Base-by-base conservation (phyloP, 352 stramenopile genomes). In the Globisporangium echinulatum region DNA sequence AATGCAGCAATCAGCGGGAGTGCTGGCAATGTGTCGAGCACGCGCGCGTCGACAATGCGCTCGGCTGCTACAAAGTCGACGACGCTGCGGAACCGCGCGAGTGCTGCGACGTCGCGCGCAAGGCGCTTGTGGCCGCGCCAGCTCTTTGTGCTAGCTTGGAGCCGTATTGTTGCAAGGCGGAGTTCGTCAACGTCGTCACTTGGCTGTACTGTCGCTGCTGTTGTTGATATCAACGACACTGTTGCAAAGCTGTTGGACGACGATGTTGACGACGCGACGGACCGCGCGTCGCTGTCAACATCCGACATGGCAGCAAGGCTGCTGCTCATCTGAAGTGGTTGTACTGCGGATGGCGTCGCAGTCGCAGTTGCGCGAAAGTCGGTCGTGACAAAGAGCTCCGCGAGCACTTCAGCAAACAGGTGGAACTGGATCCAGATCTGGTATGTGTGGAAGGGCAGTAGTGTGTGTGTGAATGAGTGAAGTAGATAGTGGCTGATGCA, bases 391-490 rank as follows among this genome's bases (percentile, higher is more conserved):
- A 82, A 85, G 42, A 92, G 77, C 39, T 89, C 82, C 0, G 79
- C 80, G 11, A 90, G 49, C 36, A 85, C 62, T 42, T 92, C 82
- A 0, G 74, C 70, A 43, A 90, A 92, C 19, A 87, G 46, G 52
- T 90, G 75, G 50, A 92, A 92, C 55, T 92, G 82, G 4, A 90
- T 52, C 79, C 78, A 92, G 46, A 89, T 88, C 82, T 91, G 58
- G 14, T 7, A 9, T 53, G 33, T 52, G 11, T 51, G 42, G 1
- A n/a, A 14, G 44, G 25, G 7, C 11, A 37, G 33, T 14, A 6
- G 39, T 6, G 51, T 39, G 39, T 33, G 25, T 33, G 25, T 33
- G 25, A 33, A 33, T 33, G 25, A 33, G 25, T 33, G 25, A 33
- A 46, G 49, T 44, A 8, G 58, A 48, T 7, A 54, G 14, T 17